Conservation (phyloP, 2,329 filamentous ascomycete genomes). For the Metarhizium rileyi region DNA sequence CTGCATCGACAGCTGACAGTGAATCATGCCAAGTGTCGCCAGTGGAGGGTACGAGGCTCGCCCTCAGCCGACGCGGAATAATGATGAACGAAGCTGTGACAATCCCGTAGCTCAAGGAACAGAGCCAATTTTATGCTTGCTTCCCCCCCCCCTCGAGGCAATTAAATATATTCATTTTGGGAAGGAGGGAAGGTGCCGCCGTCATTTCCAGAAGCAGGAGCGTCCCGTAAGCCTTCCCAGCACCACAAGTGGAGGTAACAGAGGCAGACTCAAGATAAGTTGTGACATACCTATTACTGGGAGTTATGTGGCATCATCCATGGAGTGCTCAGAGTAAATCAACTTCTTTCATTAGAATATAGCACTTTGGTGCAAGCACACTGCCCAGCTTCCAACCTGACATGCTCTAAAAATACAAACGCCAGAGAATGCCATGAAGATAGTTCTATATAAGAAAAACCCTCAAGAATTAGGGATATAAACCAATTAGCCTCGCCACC, state of each 20-base stretch:
- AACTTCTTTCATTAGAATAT: background rate
- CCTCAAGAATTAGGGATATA: background rate
- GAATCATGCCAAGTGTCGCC: background rate
- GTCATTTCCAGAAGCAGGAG: background rate
- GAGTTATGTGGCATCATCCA: background rate
- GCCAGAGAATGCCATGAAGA: conserved; percentile 4
- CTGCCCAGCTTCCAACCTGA: background rate
- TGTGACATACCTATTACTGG: too few species aligned
- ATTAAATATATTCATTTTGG: background rate
- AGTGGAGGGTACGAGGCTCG: background rate
- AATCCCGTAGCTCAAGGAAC: background rate
- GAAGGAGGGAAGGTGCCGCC: background rate
- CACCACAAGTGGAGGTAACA: too few species aligned
- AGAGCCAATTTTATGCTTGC: too few species aligned
- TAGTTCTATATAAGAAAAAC: background rate
- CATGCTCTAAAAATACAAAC: conserved; percentile 2
- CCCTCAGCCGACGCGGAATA: background rate
- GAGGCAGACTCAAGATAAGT: too few species aligned
- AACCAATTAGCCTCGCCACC: conserved; percentile 1
- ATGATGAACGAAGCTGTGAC: background rate
- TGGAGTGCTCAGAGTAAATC: background rate
- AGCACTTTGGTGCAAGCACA: background rate
- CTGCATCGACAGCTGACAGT: background rate
- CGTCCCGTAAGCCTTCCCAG: too few species aligned
- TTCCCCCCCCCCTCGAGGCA: background rate